phyloP scores from a whole-genome alignment of 495 filamentous ascomycete species.

The Penicillium verhagenii region DNA sequence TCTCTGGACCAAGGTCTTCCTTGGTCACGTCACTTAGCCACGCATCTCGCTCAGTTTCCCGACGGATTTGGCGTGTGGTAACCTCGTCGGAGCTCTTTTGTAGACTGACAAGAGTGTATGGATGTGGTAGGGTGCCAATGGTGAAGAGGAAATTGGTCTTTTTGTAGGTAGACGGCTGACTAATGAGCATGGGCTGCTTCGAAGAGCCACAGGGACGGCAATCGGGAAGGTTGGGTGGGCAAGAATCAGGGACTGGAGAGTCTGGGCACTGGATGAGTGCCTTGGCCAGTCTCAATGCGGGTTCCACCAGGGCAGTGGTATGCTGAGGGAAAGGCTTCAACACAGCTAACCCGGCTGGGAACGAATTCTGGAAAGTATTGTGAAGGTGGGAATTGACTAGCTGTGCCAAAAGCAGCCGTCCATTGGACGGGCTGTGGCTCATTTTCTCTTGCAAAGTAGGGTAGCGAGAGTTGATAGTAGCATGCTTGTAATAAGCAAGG shows the following conservation, averaged over 20 bases:
- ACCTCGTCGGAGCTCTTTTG: constrained; percentile 52
- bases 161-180: constrained; percentile 55
- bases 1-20: constrained; percentile 58
- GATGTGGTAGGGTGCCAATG: constrained; percentile 86
- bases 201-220: constrained; percentile 69
- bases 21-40: constrained; percentile 78
- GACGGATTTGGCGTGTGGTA: constrained; percentile 67
- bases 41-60: constrained; percentile 70
- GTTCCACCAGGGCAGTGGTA: constrained; percentile 67
- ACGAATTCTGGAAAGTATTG: constrained; percentile 78
- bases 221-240: constrained; percentile 73
- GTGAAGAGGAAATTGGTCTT: constrained; percentile 69
- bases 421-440: constrained; percentile 49
- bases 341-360: constrained; percentile 70
- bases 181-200: constrained; percentile 53
- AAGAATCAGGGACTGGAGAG: constrained; percentile 70
- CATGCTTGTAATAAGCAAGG: constrained; percentile 75
- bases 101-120: constrained; percentile 74
- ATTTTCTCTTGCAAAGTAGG: constrained; percentile 62
- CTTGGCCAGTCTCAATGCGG: constrained; percentile 67
- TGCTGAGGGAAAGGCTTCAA: constrained; percentile 73
- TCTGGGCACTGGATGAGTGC: constrained; percentile 71
- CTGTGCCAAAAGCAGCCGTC: constrained; percentile 60
- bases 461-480: constrained; percentile 62
- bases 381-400: constrained; percentile 89